These are phyloP conservation scores for Solanum hybrid DNA, from an alignment of 305 asterid genomes.

Conservation along the genomic window DNA sequence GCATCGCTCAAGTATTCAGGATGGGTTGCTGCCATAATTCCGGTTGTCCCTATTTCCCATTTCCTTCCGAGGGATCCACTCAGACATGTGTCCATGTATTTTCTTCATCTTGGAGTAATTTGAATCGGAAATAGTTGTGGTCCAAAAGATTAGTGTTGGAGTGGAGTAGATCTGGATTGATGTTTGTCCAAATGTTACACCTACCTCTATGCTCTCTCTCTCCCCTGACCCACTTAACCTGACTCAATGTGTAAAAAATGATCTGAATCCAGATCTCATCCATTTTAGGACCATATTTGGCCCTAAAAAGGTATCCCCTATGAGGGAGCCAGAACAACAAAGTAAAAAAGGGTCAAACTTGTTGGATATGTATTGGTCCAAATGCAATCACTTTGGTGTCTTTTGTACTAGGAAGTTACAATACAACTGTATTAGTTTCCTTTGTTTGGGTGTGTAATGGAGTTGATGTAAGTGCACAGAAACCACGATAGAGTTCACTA, in stretches of 20 bases:
- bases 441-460: background rate
- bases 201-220: background rate
- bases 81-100: background rate
- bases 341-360: background rate
- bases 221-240: background rate
- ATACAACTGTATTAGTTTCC: background rate
- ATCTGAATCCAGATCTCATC: background rate
- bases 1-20: background rate
- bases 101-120: background rate
- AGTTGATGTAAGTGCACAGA: background rate
- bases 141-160: background rate
- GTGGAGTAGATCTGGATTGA: background rate
- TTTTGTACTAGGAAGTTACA: background rate
- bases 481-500: background rate
- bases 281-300: background rate
- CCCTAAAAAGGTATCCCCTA: background rate
- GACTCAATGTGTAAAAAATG: background rate
- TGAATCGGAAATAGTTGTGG: background rate
- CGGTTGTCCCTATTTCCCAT: background rate
- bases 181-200: background rate
- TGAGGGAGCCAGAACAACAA: background rate
- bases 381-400: background rate
- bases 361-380: background rate
- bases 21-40: background rate
- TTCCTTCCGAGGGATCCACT: background rate